These are phyloP conservation scores for Chamaecrista fasciculata DNA, from an alignment of 306 rosid species.

Conservation along the genomic window DNA sequence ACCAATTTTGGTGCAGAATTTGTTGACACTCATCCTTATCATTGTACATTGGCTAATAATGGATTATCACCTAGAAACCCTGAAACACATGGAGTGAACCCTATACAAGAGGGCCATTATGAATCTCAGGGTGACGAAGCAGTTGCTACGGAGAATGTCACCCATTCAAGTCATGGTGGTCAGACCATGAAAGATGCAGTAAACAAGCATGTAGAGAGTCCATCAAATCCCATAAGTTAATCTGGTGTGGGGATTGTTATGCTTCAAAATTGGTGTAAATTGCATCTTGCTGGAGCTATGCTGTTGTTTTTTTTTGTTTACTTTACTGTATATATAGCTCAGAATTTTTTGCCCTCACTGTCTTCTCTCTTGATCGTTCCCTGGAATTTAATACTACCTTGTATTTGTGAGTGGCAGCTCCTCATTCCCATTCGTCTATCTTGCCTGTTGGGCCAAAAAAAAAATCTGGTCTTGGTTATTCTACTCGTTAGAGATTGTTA, in stretches of 20 bases:
- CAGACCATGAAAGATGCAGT: slow-evolving; percentile 46
- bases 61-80: slow-evolving; percentile 39
- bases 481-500: background rate
- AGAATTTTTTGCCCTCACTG: slow-evolving; percentile 16
- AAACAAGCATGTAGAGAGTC: slow-evolving; percentile 77
- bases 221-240: slow-evolving; percentile 56
- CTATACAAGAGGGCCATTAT: slow-evolving; percentile 43
- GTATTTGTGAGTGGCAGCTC: slow-evolving; percentile 17
- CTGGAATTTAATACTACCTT: slow-evolving; percentile 26
- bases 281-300: slow-evolving; percentile 29
- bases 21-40: slow-evolving; percentile 41
- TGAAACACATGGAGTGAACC: slow-evolving; percentile 42
- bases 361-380: slow-evolving; percentile 15
- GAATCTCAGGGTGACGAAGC: slow-evolving; percentile 46
- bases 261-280: slow-evolving; percentile 22
- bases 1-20: slow-evolving; percentile 46
- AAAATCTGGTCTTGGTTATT: background rate
- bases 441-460: too few species aligned
- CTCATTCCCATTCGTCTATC: background rate
- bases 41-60: slow-evolving; percentile 36
- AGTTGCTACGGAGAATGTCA: slow-evolving; percentile 42
- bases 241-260: slow-evolving; percentile 25
- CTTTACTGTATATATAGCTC: slow-evolving; percentile 46
- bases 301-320: slow-evolving; percentile 19
- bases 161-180: slow-evolving; percentile 39